Evolutionary conservation across 176 grass and related monocot species (phyloP).

Genomic region (Areca catechu): DNA sequence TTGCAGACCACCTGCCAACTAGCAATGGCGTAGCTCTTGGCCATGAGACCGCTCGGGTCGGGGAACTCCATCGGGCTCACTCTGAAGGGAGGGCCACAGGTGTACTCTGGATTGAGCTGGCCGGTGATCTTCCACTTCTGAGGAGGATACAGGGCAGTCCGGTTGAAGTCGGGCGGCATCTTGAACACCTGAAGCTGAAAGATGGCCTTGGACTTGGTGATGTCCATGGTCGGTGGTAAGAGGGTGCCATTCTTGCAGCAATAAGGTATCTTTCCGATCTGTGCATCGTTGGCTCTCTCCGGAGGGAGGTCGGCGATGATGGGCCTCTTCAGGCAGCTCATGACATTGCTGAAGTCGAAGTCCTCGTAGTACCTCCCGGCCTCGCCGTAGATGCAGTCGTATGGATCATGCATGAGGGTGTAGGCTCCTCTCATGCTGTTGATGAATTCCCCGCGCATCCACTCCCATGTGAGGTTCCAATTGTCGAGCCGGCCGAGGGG

Average conservation of each 20-base stretch:
- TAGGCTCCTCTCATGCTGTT: slow-evolving; percentile 75
- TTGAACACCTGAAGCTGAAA: slow-evolving; percentile 90
- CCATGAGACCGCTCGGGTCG: slow-evolving; percentile 62
- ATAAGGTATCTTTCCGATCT: slow-evolving; percentile 66
- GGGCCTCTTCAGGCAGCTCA: slow-evolving; percentile 82
- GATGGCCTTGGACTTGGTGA: slow-evolving; percentile 45
- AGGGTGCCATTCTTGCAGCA: slow-evolving; percentile 97
- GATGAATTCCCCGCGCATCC: slow-evolving; percentile 91
- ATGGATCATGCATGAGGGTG: slow-evolving; percentile 49
- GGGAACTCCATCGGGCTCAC: slow-evolving; percentile 82
- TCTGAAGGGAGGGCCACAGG: slow-evolving; percentile 42
- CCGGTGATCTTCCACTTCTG: slow-evolving; percentile 75
- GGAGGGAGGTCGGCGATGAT: slow-evolving; percentile 82
- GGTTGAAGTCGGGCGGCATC: slow-evolving; percentile 90
- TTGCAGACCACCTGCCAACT: slow-evolving; percentile 95
- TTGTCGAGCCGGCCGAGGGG: slow-evolving; percentile 80
- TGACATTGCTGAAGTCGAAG: slow-evolving; percentile 64
- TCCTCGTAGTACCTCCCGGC: slow-evolving; percentile 50
- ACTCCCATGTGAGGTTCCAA: slow-evolving; percentile 98
- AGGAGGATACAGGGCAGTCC: slow-evolving; percentile 62
- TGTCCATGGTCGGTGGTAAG: slow-evolving; percentile 61
- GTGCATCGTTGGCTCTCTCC: slow-evolving; percentile 63
- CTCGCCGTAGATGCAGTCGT: slow-evolving; percentile 60
- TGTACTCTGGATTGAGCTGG: slow-evolving; percentile 59
- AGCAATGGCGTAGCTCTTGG: slow-evolving; percentile 45